Base-by-base conservation (phyloP, 176 grass and related monocot species). In the Zizania latifolia region DNA sequence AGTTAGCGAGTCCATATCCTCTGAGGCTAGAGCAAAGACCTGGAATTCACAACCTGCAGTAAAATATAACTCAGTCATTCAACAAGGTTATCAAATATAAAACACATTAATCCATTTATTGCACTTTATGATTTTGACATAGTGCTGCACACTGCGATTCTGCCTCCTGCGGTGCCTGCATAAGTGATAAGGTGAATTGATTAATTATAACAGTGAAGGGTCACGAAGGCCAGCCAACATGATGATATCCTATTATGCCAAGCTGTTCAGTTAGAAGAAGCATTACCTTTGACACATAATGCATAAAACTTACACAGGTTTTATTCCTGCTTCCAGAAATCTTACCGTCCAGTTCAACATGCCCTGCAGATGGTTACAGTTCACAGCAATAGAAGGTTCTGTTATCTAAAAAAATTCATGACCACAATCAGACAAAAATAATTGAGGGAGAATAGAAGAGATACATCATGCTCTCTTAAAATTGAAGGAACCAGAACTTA, bases 1-100 rank as follows among this genome's bases (percentile, higher is more conserved):
- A 71, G 94, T 93, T 67, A 97, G 79, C 23, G 94, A 87, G 62
- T 93, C 94, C 90, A 91, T 93, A 62, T 97, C 94, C 83, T 97
- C 94, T 60, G 94, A 97, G 74, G 94, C 88, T 30, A 97, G 81
- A 75, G 90, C 94, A 86, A 93, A 92, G 12, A 83, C 94, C 94
- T 97, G 32, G 10, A 43, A 24, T 57, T 72, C 45, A 80, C 54
- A 38, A 84, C 16, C 33, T 30, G 55, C 31, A 72, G 69, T 44
- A 24, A 82, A 65, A 70, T 43, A 86, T 44, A 46, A 37, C 66
- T 65, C n/a, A 76, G 31, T 65, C 55, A 34, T 75, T 60, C 27
- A 51, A 87, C 2, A 23, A 51, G 37, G 7, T 28, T 48, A 77
- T 40, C 7, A n/a, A 13, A 71, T 29, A 58, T 15, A 80, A 15